Conservation (phyloP, 1,284 basidiomycete species). For the Amylostereum chailletii region DNA sequence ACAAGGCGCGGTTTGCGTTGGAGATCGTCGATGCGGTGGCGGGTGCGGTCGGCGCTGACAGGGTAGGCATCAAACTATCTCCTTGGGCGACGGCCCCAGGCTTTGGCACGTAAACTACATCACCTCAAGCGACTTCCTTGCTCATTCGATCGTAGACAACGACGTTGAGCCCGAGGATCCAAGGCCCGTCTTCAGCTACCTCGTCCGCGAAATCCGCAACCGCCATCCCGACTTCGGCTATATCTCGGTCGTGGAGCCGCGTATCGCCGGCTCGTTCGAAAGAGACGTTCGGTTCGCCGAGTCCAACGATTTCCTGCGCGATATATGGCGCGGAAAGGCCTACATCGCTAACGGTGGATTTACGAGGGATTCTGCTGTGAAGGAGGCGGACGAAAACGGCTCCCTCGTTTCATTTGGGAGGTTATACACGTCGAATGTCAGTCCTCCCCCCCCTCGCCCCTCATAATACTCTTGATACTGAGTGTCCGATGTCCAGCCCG, state of each 20-base stretch:
- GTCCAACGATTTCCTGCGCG: slow-evolving; percentile 19
- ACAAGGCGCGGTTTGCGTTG: slow-evolving; percentile 40
- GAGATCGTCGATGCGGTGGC: slow-evolving; percentile 28
- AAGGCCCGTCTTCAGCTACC: slow-evolving; percentile 19
- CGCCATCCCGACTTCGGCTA: slow-evolving; percentile 34
- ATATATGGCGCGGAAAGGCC: slow-evolving; percentile 15
- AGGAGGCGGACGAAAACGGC: slow-evolving; percentile 17
- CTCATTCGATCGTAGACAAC: too few species aligned
- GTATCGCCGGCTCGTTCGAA: slow-evolving; percentile 14
- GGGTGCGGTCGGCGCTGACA: slow-evolving; percentile 17
- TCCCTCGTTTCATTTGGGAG: slow-evolving; percentile 33
- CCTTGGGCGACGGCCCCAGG: slow-evolving; percentile 23
- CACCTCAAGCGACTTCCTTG: too few species aligned
- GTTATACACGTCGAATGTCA: slow-evolving; percentile 34
- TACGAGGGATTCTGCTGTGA: slow-evolving; percentile 13
- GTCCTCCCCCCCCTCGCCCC: slow-evolving; percentile 4
- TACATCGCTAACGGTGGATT: slow-evolving; percentile 29
- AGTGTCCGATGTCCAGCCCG: slow-evolving; percentile 22
- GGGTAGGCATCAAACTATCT: slow-evolving; percentile 31
- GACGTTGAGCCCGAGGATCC: slow-evolving; percentile 15
- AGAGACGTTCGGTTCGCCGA: slow-evolving; percentile 5
- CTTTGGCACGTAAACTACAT: too few species aligned
- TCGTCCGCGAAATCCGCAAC: slow-evolving; percentile 15
- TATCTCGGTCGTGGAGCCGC: slow-evolving; percentile 30
- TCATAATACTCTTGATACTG: too few species aligned